phyloP scores from a whole-genome alignment of 2,329 filamentous ascomycete genomes.

The Fusarium heterosporum region DNA sequence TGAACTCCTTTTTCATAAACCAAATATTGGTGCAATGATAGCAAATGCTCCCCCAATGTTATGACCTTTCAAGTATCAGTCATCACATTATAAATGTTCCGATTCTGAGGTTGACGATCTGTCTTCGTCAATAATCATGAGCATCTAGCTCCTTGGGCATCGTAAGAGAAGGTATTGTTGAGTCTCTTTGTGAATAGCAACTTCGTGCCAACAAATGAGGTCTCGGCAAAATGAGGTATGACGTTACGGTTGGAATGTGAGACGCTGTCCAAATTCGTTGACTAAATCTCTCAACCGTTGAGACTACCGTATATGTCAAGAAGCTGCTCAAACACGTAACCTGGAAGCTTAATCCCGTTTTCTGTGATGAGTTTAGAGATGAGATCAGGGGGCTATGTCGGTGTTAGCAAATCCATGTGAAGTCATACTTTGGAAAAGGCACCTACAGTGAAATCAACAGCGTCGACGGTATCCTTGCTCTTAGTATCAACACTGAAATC shows the following conservation, averaged over 20 bases:
- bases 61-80: constrained; percentile 1
- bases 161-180: constrained; percentile 8
- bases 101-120: neutral
- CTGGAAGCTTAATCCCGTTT: constrained; percentile 76
- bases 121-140: neutral
- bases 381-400: constrained; percentile 69
- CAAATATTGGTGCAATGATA: constrained; percentile 18
- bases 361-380: constrained; percentile 82
- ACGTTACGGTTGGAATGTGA: constrained; percentile 10
- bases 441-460: constrained; percentile 78
- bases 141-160: constrained; percentile 7
- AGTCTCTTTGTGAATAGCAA: neutral
- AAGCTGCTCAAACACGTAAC: constrained; percentile 76
- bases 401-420: neutral
- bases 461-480: constrained; percentile 61
- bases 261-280: constrained; percentile 15
- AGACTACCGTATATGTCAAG: constrained; percentile 70
- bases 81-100: constrained; percentile 1
- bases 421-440: neutral
- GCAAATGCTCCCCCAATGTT: constrained; percentile 9
- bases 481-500: constrained; percentile 72
- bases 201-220: neutral
- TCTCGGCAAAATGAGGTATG: neutral
- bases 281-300: constrained; percentile 47
- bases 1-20: constrained; percentile 36